These are phyloP conservation scores for Tricholoma saponaceum DNA, from an alignment of 768 basidiomycete genomes.

Conservation along the genomic window DNA sequence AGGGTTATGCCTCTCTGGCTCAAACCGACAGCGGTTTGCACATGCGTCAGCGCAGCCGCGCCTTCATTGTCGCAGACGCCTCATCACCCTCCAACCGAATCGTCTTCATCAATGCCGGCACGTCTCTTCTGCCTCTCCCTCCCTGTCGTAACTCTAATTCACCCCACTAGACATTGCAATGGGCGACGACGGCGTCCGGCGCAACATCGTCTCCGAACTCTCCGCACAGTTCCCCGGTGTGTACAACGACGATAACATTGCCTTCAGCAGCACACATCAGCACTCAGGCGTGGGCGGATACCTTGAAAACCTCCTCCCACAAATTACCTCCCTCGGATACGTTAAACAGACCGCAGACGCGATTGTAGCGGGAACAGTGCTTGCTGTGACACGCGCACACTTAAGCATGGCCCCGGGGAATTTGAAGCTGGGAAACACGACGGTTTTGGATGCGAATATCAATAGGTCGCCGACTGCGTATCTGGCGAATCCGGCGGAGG, in stretches of 20 bases:
- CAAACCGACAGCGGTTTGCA: conserved; percentile 76
- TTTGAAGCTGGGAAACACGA: conserved; percentile 65
- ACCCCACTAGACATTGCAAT: conserved; percentile 62
- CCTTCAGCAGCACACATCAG: conserved; percentile 71
- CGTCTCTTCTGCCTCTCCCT: background rate
- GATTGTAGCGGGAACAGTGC: conserved; percentile 65
- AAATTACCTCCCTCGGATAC: conserved; percentile 71
- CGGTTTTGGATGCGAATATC: conserved; percentile 61
- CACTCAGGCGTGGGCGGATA: conserved; percentile 80
- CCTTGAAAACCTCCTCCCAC: conserved; percentile 73
- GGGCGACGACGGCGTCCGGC: conserved; percentile 75
- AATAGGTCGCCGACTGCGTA: conserved; percentile 79
- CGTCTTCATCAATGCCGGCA: conserved; percentile 75
- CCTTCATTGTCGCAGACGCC: conserved; percentile 69
- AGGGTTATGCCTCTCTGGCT: conserved; percentile 64
- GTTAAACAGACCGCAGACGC: conserved; percentile 69
- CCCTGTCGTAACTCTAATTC: background rate
- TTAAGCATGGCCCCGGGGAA: conserved; percentile 53
- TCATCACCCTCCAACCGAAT: conserved; percentile 52
- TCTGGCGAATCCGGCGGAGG: conserved; percentile 66
- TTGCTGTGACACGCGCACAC: conserved; percentile 67
- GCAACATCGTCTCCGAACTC: conserved; percentile 59
- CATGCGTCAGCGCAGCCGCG: conserved; percentile 75
- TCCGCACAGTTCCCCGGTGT: conserved; percentile 54
- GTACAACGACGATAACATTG: conserved; percentile 69